These are phyloP conservation scores for Quercus phellos DNA, from an alignment of 331 rosid species.

Conservation along the genomic window DNA sequence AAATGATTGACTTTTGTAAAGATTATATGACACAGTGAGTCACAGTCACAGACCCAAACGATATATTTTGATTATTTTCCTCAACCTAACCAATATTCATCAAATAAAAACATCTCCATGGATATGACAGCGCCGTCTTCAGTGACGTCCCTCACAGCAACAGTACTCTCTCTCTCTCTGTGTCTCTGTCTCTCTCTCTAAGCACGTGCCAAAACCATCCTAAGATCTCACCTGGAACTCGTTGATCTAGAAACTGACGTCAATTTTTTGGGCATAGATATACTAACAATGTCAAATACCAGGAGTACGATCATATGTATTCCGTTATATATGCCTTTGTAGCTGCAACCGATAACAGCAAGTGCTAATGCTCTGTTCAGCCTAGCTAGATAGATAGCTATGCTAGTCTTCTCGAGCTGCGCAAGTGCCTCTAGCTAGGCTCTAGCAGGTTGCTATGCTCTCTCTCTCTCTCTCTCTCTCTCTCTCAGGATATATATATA, in stretches of 20 bases:
- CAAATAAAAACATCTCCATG: neutral
- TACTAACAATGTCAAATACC: conserved; percentile 8
- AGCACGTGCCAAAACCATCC: conserved; percentile 17
- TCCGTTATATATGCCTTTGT: conserved; percentile 13
- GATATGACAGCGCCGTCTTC: conserved; percentile 52
- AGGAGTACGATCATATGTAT: conserved; percentile 24
- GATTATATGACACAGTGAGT: conserved; percentile 2
- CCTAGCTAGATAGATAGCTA: no score
- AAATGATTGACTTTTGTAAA: conserved; percentile 22
- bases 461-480: no score
- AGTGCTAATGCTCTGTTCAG: neutral
- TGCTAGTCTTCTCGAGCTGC: no score
- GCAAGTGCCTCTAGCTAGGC: conserved; percentile 3
- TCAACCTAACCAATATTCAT: neutral
- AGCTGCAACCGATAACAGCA: neutral
- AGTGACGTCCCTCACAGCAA: conserved; percentile 20
- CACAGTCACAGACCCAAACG: no score
- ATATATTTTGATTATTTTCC: neutral
- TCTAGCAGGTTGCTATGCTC: no score
- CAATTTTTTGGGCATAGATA: conserved; percentile 13
- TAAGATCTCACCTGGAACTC: neutral
- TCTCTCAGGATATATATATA: no score
- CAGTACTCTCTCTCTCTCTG: conserved; percentile 7
- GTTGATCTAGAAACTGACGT: conserved; percentile 2
- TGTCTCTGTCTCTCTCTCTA: conserved; percentile 17